These are phyloP conservation scores for Citrullus colocynthis DNA, from an alignment of 306 rosid species.

Conservation along the genomic window DNA sequence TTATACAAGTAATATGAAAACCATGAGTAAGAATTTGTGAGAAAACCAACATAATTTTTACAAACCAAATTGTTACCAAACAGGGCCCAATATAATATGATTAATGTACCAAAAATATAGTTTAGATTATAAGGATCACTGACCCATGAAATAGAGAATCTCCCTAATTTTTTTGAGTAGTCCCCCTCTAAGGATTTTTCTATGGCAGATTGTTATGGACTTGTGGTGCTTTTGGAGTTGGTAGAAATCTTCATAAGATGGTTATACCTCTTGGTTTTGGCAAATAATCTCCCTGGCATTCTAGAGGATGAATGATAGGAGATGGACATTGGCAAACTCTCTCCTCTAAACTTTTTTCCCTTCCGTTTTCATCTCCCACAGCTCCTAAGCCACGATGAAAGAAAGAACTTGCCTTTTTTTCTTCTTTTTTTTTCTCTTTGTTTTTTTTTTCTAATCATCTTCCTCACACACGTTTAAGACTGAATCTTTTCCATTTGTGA, in stretches of 20 bases:
- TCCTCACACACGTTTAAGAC: no score
- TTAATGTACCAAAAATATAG: no score
- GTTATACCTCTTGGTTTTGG: neutral
- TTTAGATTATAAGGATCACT: neutral
- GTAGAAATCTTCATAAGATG: neutral
- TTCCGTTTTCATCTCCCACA: neutral
- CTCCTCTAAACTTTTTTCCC: neutral
- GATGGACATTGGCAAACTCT: neutral
- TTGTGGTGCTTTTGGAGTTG: neutral
- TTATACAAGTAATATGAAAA: no score
- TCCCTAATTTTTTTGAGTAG: neutral
- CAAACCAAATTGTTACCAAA: no score
- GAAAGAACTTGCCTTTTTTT: neutral
- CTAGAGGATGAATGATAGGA: neutral
- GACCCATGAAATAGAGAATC: neutral
- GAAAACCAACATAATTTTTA: no score
- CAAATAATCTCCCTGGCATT: neutral
- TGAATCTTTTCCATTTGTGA: no score
- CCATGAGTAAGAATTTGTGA: no score
- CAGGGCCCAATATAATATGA: no score
- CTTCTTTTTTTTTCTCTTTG: no score
- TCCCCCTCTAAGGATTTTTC: neutral
- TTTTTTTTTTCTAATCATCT: no score
- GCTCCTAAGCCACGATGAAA: neutral
- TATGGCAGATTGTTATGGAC: neutral